These are phyloP conservation scores for Capillidium heterosporum DNA, from an alignment of 371 early-diverging fungal genomes.

Conservation along the genomic window DNA sequence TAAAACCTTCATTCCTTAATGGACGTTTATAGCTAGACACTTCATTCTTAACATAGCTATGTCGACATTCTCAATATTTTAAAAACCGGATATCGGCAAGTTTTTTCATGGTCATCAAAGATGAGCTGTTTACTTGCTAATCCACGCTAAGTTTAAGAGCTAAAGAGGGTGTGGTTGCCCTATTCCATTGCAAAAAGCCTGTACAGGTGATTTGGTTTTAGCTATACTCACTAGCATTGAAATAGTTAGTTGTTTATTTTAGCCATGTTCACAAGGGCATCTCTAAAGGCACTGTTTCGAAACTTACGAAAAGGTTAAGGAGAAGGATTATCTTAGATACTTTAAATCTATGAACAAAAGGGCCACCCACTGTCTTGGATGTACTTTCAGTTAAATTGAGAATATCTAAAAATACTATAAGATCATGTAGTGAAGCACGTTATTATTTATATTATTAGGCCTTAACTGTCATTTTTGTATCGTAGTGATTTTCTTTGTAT, in stretches of 20 bases:
- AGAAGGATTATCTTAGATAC: background rate
- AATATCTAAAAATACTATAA: too few relatives aligned
- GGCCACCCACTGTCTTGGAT: background rate
- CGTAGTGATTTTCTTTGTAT: too few relatives aligned
- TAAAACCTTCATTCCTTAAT: too few relatives aligned
- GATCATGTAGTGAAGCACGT: too few relatives aligned
- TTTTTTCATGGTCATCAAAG: background rate
- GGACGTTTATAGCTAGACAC: too few relatives aligned
- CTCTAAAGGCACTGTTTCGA: background rate
- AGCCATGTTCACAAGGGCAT: background rate
- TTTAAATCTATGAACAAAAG: background rate
- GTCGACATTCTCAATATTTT: too few relatives aligned
- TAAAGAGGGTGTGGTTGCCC: background rate
- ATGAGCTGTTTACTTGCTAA: background rate
- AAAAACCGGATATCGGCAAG: too few relatives aligned
- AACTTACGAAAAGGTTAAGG: too few relatives aligned
- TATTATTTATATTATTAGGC: too few relatives aligned
- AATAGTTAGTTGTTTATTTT: background rate
- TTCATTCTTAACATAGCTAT: too few relatives aligned
- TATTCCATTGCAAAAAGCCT: background rate
- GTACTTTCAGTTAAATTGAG: too few relatives aligned
- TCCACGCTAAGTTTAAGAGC: background rate
- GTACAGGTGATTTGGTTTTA: background rate
- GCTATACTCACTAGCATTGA: background rate
- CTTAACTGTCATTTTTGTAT: too few relatives aligned